Conservation (phyloP, 75 land plant genomes). For the Pinus albicaulis region DNA sequence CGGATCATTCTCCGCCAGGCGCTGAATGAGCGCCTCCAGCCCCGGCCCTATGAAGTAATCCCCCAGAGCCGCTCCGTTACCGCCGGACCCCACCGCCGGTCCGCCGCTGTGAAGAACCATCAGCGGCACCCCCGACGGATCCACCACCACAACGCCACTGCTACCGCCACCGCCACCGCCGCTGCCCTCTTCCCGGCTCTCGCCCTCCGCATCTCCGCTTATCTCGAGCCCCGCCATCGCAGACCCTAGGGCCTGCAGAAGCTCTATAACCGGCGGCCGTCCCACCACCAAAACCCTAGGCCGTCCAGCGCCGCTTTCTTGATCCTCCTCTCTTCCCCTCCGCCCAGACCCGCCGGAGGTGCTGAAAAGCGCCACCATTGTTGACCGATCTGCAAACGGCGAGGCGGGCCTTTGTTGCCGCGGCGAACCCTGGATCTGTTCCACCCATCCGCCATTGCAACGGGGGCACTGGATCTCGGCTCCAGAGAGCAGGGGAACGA, state of each 20-base stretch:
- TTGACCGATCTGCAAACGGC: constrained; percentile 28
- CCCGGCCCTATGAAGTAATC: constrained; percentile 65
- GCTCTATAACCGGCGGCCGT: constrained; percentile 8
- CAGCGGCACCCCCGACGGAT: constrained; percentile 37
- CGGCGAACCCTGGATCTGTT: constrained; percentile 33
- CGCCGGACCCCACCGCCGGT: constrained; percentile 14
- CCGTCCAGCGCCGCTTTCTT: constrained; percentile 3
- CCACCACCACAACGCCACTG: constrained; percentile 26
- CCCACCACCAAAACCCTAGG: constrained; percentile 11
- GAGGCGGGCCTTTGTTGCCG: background rate
- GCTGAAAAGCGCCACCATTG: constrained; percentile 42
- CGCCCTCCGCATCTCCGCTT: constrained; percentile 14
- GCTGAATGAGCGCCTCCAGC: constrained; percentile 60
- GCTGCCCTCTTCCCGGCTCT: constrained; percentile 5
- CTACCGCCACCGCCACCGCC: constrained; percentile 23
- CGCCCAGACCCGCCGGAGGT: constrained; percentile 3
- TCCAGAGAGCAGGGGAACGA: constrained; percentile 31
- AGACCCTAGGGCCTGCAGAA: background rate
- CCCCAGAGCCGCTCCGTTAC: constrained; percentile 19
- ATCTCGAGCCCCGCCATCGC: constrained; percentile 10
- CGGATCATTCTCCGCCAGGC: constrained; percentile 66
- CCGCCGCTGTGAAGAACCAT: constrained; percentile 30
- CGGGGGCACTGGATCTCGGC: constrained; percentile 56
- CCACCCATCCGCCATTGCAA: constrained; percentile 58
- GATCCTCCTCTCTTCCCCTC: constrained; percentile 15